Evolutionary conservation across 169 alveolate genomes (phyloP), one percentile per base, ranked within the genome.

Genomic region (Cytauxzoon felis): DNA sequence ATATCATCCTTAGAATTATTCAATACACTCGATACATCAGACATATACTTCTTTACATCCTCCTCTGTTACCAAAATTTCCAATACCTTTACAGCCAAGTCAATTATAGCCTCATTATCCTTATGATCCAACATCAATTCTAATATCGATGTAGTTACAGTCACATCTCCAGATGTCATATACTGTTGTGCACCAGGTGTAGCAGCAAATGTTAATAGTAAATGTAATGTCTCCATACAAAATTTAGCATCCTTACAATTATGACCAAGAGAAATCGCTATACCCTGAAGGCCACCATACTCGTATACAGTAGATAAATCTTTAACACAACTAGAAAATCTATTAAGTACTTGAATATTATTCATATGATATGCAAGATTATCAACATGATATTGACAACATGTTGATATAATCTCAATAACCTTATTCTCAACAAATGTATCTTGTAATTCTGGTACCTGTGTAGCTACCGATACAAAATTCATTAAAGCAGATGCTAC

Each of bases 201-300:
- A 21, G 89, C 65, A 18, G 95, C 78, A 69, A 91, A 83, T 53
- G 83, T 84, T 24, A 78, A 85, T 51, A 91, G 64, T 51, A 92
- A 84, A 67, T 87, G 87, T 64, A 91, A 49, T n/a, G 92, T 93
- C 71, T 80, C 89, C 42, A 84, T 87, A 52, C 90, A 81, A 61
- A 88, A 80, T 45, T 80, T 68, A 30, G 66, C 88, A 45, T 89
- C 88, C 40, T 52, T 64, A 53, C 86, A 76, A 72, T 88, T 90
- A 26, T 87, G 90, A 2, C 62, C 33, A 26, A 92, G 75, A 3
- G 95, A 87, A 29, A 82, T 80, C 24, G 92, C 86, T 30, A 92
- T 85, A 16, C 96, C 96, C 32, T 79, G 87, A 9, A 92, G 73
- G 29, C 96, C 96, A 13, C 95, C 96, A 65, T 91, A 92, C 71